Evolutionary conservation across 164 flowering plant genomes (phyloP).

Genomic region (Aristolochia contorta): DNA sequence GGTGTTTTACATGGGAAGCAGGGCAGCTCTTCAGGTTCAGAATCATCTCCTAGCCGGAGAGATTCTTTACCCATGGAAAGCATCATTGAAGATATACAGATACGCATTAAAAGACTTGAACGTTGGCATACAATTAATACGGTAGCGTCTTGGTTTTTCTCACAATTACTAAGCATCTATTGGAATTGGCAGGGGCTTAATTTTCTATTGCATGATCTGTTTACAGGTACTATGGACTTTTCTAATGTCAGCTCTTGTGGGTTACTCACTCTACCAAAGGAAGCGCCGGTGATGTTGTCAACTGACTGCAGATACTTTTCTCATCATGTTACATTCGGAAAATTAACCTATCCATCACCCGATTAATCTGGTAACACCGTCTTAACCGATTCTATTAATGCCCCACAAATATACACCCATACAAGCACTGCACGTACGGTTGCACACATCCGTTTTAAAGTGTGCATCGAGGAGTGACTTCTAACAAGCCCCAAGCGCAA

Average conservation of each 20-base stretch:
- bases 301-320: constrained; percentile 3
- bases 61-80: constrained; percentile 55
- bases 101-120: constrained; percentile 78
- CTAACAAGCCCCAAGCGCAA: too few relatives aligned
- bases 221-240: constrained; percentile 93
- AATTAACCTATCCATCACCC: too few relatives aligned
- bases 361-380: too few relatives aligned
- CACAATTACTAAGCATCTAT: too few relatives aligned
- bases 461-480: too few relatives aligned
- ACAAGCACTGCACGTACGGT: too few relatives aligned
- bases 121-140: constrained; percentile 87
- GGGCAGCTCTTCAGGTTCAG: constrained; percentile 71
- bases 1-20: constrained; percentile 15
- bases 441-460: too few relatives aligned
- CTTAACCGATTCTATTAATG: too few relatives aligned
- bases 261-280: constrained; percentile 90
- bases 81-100: constrained; percentile 76
- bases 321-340: too few relatives aligned
- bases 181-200: background rate
- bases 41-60: constrained; percentile 58
- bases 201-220: background rate
- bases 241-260: constrained; percentile 91
- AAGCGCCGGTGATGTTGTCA: constrained; percentile 34
- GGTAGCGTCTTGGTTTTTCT: constrained; percentile 20
- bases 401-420: too few relatives aligned